Percentiles rank a stretch among this genome's conserved stretches.
These are phyloP conservation scores for Trichoderma virens DNA, from an alignment of 495 filamentous ascomycete species.

Conservation along the genomic window DNA sequence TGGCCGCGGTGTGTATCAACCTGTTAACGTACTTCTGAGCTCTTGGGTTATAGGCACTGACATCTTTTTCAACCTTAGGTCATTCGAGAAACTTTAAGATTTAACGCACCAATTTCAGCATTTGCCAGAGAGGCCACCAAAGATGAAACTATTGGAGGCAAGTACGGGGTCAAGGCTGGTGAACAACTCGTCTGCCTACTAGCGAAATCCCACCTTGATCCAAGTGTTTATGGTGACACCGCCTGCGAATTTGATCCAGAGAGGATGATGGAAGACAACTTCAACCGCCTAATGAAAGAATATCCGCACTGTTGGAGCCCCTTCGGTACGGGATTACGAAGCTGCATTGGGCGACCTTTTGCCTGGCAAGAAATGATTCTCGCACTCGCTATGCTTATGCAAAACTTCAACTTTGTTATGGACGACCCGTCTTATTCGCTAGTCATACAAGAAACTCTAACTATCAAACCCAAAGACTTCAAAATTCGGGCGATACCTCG, in stretches of 20 bases:
- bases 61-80: constrained; percentile 42
- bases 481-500: constrained; percentile 58
- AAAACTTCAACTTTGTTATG: constrained; percentile 53
- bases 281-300: constrained; percentile 44
- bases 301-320: constrained; percentile 49
- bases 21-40: too few relatives aligned
- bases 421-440: constrained; percentile 55
- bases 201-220: constrained; percentile 44
- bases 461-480: constrained; percentile 69
- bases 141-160: constrained; percentile 53
- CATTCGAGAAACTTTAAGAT: constrained; percentile 65
- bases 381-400: constrained; percentile 47
- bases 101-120: constrained; percentile 55
- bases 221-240: constrained; percentile 44
- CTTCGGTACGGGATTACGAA: constrained; percentile 48
- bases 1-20: too few relatives aligned
- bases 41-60: too few relatives aligned
- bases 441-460: constrained; percentile 62
- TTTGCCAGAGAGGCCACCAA: constrained; percentile 35
- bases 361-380: constrained; percentile 57
- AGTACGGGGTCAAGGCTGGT: constrained; percentile 54
- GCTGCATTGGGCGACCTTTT: constrained; percentile 49
- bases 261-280: constrained; percentile 55
- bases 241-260: constrained; percentile 52
- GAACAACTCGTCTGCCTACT: constrained; percentile 47